Percentiles rank a stretch among this genome's conserved stretches.
phyloP scores from a whole-genome alignment of 192 early-diverging fungal species.

The Gaertneriomyces semiglobifer region DNA sequence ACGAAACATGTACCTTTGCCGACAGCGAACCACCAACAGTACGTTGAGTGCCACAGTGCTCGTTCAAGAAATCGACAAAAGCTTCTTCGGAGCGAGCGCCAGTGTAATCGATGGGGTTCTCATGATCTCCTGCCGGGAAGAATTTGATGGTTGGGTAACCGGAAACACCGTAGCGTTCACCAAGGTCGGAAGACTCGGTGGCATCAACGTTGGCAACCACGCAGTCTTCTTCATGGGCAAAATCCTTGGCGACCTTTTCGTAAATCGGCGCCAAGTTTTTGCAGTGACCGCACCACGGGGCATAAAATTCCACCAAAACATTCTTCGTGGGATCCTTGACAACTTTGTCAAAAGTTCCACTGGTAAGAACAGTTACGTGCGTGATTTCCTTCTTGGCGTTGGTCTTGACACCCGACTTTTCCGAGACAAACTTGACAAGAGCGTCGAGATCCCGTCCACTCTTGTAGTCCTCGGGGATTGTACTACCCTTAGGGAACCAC shows the following conservation, averaged over 20 bases:
- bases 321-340: conserved; percentile 65
- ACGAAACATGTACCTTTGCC: conserved; percentile 44
- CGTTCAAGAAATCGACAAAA: conserved; percentile 82
- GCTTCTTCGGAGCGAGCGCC: conserved; percentile 66
- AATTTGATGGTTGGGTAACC: conserved; percentile 91
- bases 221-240: conserved; percentile 69
- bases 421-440: conserved; percentile 69
- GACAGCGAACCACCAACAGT: conserved; percentile 68
- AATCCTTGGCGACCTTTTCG: conserved; percentile 81
- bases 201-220: conserved; percentile 91
- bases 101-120: conserved; percentile 66
- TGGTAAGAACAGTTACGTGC: conserved; percentile 66
- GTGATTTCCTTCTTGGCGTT: conserved; percentile 70
- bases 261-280: conserved; percentile 81
- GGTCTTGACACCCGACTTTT: conserved; percentile 75
- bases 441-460: conserved; percentile 80
- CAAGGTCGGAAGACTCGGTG: conserved; percentile 60
- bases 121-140: conserved; percentile 63
- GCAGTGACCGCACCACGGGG: conserved; percentile 70
- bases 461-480: conserved; percentile 73
- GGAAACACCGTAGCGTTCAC: conserved; percentile 56
- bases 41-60: conserved; percentile 75
- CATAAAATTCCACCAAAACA: conserved; percentile 90
- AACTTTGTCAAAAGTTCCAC: conserved; percentile 70
- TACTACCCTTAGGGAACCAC: conserved; percentile 84